Percentiles rank a stretch among this genome's conserved stretches.
These are phyloP conservation scores for Phytophthora syringae DNA, from an alignment of 352 stramenopile species.

Conservation along the genomic window DNA sequence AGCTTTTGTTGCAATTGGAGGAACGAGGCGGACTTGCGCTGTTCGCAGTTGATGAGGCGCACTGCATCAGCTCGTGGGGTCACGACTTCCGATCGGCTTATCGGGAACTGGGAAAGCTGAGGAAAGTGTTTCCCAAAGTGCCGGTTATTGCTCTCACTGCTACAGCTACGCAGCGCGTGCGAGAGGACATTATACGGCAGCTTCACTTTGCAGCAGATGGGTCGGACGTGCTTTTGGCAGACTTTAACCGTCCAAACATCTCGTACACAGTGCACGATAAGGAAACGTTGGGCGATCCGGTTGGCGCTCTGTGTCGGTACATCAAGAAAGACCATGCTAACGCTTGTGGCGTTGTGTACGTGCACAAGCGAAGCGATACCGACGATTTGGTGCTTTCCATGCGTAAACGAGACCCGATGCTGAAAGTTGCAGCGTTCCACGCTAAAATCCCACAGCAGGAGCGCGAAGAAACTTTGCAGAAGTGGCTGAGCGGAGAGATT, in stretches of 20 bases:
- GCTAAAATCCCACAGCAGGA: slow-evolving; percentile 52
- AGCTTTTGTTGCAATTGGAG: slow-evolving; percentile 43
- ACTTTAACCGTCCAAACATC: slow-evolving; percentile 66
- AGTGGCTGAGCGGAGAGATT: slow-evolving; percentile 54
- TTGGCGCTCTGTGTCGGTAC: slow-evolving; percentile 45
- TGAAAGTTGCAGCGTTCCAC: slow-evolving; percentile 56
- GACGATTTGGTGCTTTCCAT: slow-evolving; percentile 49
- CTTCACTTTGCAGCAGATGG: too few species aligned
- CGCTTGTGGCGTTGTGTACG: slow-evolving; percentile 55
- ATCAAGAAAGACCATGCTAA: slow-evolving; percentile 45
- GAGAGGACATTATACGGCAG: too few species aligned
- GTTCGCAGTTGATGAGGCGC: slow-evolving; percentile 91
- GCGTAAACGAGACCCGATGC: slow-evolving; percentile 24
- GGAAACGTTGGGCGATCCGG: slow-evolving; percentile 50
- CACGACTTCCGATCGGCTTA: slow-evolving; percentile 91
- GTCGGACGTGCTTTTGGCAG: too few species aligned
- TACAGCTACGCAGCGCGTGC: too few species aligned
- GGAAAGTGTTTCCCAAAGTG: slow-evolving; percentile 35
- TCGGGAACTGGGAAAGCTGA: slow-evolving; percentile 50
- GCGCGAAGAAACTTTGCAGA: slow-evolving; percentile 47
- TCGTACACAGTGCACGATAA: slow-evolving; percentile 63
- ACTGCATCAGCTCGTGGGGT: slow-evolving; percentile 93
- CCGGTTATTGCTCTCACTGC: too few species aligned
- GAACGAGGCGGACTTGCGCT: slow-evolving; percentile 40
- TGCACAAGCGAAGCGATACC: slow-evolving; percentile 64